These are phyloP conservation scores for Senna tora DNA, from an alignment of 306 rosid species.

Conservation along the genomic window DNA sequence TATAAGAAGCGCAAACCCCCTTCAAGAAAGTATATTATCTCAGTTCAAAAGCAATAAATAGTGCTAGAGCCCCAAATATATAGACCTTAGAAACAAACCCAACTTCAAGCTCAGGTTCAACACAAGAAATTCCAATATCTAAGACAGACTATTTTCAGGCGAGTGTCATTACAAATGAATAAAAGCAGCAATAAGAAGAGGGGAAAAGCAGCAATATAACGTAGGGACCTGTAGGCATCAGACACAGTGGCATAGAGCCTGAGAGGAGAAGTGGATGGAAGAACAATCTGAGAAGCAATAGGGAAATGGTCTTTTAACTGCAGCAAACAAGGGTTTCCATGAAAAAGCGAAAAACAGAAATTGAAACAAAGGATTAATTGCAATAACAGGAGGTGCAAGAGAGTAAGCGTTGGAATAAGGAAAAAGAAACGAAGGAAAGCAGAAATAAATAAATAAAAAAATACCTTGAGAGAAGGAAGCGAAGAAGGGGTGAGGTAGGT, in stretches of 20 bases:
- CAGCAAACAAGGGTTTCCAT: slow-evolving; percentile 19
- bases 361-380: not conserved
- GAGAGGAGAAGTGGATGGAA: slow-evolving; percentile 34
- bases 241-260: slow-evolving; percentile 42
- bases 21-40: not conserved
- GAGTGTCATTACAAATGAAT: not conserved
- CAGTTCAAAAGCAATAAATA: not conserved
- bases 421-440: not conserved
- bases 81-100: not conserved
- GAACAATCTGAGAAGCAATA: slow-evolving; percentile 35
- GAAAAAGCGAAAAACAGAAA: not conserved
- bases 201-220: not conserved
- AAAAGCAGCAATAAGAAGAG: not conserved
- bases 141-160: not conserved
- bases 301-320: slow-evolving; percentile 48
- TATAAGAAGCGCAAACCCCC: not conserved
- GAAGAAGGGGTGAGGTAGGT: slow-evolving; percentile 28
- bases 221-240: slow-evolving; percentile 39
- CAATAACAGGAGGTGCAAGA: not conserved
- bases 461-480: slow-evolving; percentile 47
- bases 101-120: not conserved
- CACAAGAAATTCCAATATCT: not conserved
- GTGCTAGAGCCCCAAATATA: not conserved
- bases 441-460: no score
- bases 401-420: no score